Evolutionary conservation across 1,139 yeast species (phyloP), one percentile per base, ranked within the genome.

Genomic region (Yamadazyma oceani): DNA sequence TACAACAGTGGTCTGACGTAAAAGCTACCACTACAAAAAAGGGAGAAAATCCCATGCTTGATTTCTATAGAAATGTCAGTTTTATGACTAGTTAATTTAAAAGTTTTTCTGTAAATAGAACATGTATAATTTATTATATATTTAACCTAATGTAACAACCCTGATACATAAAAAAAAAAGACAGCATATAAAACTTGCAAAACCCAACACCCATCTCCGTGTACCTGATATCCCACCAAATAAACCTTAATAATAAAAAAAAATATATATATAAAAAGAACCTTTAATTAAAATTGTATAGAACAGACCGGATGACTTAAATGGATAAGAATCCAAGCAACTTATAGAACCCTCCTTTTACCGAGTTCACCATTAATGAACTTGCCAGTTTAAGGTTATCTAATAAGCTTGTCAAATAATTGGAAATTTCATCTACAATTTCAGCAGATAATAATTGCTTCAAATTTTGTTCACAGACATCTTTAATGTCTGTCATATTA

Each of bases 1-100:
- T 88, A 49, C 73, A 68, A 40, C 71, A 72, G 37, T 86, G 95
- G 94, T 88, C 85, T 0, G 89, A 84, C 50, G 45, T 75, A 1
- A 81, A 80, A 4, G 73, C 69, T 7, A 85, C 95, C 4, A 75
- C 80, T 4, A 84, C 95, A 1, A 78, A 74, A 49, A 74, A 78
- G 26, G 96, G 96, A 0, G 95, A 86, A 49, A 85, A 85, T 50
- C 96, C 96, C n/a, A 80, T 87, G 90, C 58, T 87, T 43, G 85
- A 84, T 39, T 78, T 86, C 45, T 87, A 87, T 57, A 69, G 74
- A 34, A 87, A 87, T 55, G 95, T 88, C 4, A 81, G 87, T 24
- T 86, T 86, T 51, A 68, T 85, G 73, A 74, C 75, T 39, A 75
- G 78, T 21, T 49, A 38, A 39, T 19, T n/a, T n/a, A n/a, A n/a